phyloP scores from a whole-genome alignment of 441 rosid genomes.

The Pelargonium fulgidum region DNA sequence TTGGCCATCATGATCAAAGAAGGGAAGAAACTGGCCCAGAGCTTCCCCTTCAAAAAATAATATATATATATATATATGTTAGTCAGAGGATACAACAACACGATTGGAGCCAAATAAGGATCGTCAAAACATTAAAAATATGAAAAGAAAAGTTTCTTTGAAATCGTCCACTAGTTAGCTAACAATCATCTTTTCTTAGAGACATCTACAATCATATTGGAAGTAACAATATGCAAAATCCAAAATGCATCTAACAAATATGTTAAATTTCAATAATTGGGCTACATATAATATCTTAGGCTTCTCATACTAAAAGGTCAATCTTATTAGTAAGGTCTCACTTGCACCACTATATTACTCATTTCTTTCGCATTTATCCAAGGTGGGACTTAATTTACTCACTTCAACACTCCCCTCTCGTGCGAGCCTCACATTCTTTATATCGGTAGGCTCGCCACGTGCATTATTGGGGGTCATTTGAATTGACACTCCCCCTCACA shows the following conservation, averaged over 20 bases:
- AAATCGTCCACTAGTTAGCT: not conserved
- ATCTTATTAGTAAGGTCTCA: too few relatives aligned
- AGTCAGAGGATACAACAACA: constrained; percentile 22
- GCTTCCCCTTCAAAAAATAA: constrained; percentile 32
- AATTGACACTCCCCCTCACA: too few relatives aligned
- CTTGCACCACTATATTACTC: too few relatives aligned
- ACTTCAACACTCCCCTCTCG: too few relatives aligned
- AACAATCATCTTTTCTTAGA: not conserved
- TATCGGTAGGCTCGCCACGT: too few relatives aligned
- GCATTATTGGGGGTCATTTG: too few relatives aligned
- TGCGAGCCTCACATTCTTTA: too few relatives aligned
- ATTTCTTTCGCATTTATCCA: too few relatives aligned
- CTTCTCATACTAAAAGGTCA: not conserved
- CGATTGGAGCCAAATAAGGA: not conserved
- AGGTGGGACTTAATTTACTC: too few relatives aligned
- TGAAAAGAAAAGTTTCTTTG: not conserved
- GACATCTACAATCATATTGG: not conserved
- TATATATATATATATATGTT: constrained; percentile 13
- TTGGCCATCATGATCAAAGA: constrained; percentile 29
- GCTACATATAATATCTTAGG: too few relatives aligned
- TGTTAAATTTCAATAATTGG: not conserved
- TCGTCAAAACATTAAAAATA: not conserved
- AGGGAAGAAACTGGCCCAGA: constrained; percentile 40
- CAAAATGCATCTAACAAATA: too few relatives aligned
- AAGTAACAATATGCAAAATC: not conserved